Base-by-base conservation (phyloP, 371 early-diverging fungal species). In the Apophysomyces variabilis region DNA sequence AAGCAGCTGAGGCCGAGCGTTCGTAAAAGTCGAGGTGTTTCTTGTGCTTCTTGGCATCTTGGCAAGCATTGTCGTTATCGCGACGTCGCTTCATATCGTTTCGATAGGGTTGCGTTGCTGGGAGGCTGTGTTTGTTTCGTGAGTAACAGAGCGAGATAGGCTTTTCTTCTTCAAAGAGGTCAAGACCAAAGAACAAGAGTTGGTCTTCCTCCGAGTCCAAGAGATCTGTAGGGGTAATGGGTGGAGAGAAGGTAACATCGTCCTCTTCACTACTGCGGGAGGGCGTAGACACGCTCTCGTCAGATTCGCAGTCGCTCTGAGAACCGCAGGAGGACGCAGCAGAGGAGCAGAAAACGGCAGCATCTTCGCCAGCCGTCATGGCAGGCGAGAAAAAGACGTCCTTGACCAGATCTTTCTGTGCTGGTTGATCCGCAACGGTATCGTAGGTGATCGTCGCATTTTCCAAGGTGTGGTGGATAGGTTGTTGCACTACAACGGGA, bases 391-490 rank as follows among this genome's bases (percentile, higher is more conserved):
- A 78, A 37, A 81, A 81, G 4, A 81, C 81, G 35, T 81, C 81
- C 63, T 81, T 81, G 46, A 81, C 81, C 5, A 80, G 61, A 44
- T 81, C 81, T 36, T 72, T 73, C 63, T 77, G 80, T 16, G 62
- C 43, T 32, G 65, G 47, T 14, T 69, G 69, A 9, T 74, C 69
- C 7, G 66, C 57, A 8, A 70, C 71, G 21, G 44, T 68, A 61
- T 80, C 80, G 71, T 75, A 83, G 16, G 76, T 74, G 57, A 83
- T 83, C 5, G 80, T 83, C 11, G 78, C 77, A 59, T 83, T 83
- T 58, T 80, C 80, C 26, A 83, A 63, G 0, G 83, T 80, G 58
- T 77, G 80, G 58, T 83, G 80, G 58, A 80, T 80, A 41, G 80
- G 80, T 26, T 44, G 64, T 50, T 50, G 50, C 44, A 60, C 54